Base-by-base conservation (phyloP, 2,329 filamentous ascomycete species). In the Arthrobotrys musiformis region DNA sequence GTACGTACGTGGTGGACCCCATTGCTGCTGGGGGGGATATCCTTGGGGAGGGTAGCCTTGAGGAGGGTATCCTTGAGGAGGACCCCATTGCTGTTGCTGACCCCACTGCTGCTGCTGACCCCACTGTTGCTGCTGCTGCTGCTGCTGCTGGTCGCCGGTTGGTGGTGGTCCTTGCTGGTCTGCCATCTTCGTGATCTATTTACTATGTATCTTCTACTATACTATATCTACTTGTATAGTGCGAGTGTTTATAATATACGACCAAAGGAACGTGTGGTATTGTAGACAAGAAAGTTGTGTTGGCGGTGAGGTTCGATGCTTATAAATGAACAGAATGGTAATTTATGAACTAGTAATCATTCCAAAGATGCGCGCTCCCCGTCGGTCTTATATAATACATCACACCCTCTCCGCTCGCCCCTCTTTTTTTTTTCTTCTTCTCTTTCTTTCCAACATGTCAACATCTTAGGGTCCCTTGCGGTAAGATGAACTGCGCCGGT, bases 21-120 rank as follows among this genome's bases (percentile, higher is more conserved):
- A 66, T 61, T 76, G 77, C 24, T 79, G 74, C 22, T 30, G 78
- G 15, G 37, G 75, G 37, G 46, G 66, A 28, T 69, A 69, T 7
- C 64, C 50, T 28, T 63, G 58, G 15, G 37, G 75, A 42, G 46
- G 66, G 40, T 69, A 69, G 11, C 64, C 50, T 28, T 63, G 58
- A 17, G 44, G 67, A 35, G 69, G 69, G 19, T 30, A 26, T 17
- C 52, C 24, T 22, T 44, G 66, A 2, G 66, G 66, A 6, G 17
- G 28, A 19, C 64, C 64, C 48, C 48, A 68, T 54, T 48, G 61
- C 26, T 50, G 44, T 60, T 50, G 61, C 46, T 72, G 60, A 28
- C 63, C 46, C 63, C 63, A 68, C 48, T 68, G 69, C 30, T 73
- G 69, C n/a, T 48, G 66, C 19, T 33, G 58, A 13, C 50, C 50